Percentiles rank a stretch among this genome's conserved stretches.
Conservation (phyloP, 2,329 filamentous ascomycete species). For the Botryotinia calthae region DNA sequence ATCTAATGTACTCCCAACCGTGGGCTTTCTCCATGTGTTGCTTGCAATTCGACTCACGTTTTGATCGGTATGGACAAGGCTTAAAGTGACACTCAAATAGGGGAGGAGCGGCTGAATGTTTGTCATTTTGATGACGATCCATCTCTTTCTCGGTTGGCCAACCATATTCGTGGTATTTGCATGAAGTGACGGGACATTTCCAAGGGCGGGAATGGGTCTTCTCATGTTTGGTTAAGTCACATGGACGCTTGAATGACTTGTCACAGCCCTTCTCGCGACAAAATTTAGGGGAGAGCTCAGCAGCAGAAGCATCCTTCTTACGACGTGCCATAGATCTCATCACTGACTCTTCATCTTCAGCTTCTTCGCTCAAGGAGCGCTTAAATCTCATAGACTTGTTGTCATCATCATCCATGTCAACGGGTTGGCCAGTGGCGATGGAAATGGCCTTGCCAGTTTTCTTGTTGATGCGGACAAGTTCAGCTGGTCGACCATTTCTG, state of each 20-base stretch:
- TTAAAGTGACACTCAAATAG: conserved; percentile 81
- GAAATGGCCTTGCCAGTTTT: conserved; percentile 79
- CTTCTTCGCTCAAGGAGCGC: conserved; percentile 65
- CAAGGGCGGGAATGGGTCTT: conserved; percentile 96
- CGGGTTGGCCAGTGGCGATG: conserved; percentile 65
- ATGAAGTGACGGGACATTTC: conserved; percentile 80
- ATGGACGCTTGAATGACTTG: conserved; percentile 95
- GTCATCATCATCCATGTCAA: conserved; percentile 54
- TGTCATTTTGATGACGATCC: conserved; percentile 94
- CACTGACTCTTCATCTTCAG: conserved; percentile 77
- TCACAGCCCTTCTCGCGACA: conserved; percentile 74
- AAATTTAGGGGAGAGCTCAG: conserved; percentile 76
- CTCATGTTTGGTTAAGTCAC: conserved; percentile 95
- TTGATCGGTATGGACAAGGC: conserved; percentile 89
- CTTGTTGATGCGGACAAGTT: conserved; percentile 73
- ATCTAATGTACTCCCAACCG: conserved; percentile 84
- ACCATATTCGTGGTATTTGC: conserved; percentile 86
- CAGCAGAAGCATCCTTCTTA: conserved; percentile 86
- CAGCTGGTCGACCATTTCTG: conserved; percentile 76
- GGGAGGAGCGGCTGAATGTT: conserved; percentile 76
- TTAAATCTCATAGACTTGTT: conserved; percentile 56
- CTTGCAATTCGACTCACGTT: conserved; percentile 95
- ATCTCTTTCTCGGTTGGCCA: conserved; percentile 99
- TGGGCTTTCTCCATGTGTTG: conserved; percentile 99
- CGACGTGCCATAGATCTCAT: conserved; percentile 92